Evolutionary conservation across 306 rosid species (phyloP), one percentile per base, ranked within the genome.

Genomic region (Dalbergia oliveri): DNA sequence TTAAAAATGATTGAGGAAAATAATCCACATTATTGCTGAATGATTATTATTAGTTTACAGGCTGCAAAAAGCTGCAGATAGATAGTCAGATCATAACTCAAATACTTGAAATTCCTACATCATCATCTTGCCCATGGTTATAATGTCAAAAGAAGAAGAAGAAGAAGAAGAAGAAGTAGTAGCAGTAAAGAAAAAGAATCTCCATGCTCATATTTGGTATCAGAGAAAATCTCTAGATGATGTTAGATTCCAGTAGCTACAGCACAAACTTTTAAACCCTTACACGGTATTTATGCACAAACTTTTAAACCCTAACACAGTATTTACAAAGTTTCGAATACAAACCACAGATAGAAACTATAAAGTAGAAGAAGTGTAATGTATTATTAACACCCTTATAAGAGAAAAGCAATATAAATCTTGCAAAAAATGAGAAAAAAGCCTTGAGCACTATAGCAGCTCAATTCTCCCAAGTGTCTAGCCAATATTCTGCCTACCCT

Each of bases 61-160:
- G 60, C 9, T 49, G 62, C 33, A 51, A 15, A 33, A 21, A 51
- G 61, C 10, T n/a, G 10, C 21, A 50, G 33, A 53, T n/a, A 16
- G 33, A n/a, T 34, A 33, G n/a, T 51, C 34, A 34, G 34, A 72
- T 21, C 26, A 39, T 53, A 71, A 5, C 50, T 51, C 76, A 58
- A 12, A 58, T 41, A 19, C 43, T 19, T 73, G 39, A 73, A 12
- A 57, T 57, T 57, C 39, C 37, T 39, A 19, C 41, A 73, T 73
- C 56, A 57, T 37, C 76, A 34, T 11, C 56, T 41, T 16, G 4
- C 67, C 43, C 51, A 56, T 18, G 12, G 6, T 57, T 56, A 50
- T 56, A 50, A 4, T 56, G 13, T 13, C 41, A 58, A 14, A 58
- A 76, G 44, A 26, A 66, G 1, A 26, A 26, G 1, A 21, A 21